phyloP scores from a whole-genome alignment of 2,329 filamentous ascomycete genomes.

The Arachnopeziza araneosa region DNA sequence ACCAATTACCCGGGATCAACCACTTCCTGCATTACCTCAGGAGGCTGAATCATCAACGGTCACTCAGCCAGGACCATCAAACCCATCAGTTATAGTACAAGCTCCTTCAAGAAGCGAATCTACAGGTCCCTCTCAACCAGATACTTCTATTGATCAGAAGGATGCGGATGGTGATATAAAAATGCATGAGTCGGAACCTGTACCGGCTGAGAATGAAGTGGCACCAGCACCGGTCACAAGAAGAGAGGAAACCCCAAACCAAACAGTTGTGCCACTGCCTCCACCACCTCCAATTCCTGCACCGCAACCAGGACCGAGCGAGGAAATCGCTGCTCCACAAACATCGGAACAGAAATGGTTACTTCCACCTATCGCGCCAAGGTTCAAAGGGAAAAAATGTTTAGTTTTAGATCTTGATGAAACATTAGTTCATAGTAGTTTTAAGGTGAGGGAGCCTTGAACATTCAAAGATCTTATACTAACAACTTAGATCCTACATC shows the following conservation, averaged over 20 bases:
- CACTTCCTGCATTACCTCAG: constrained; percentile 27
- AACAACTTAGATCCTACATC: constrained; percentile 72
- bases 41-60: constrained; percentile 15
- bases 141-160: constrained; percentile 11
- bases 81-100: constrained; percentile 23
- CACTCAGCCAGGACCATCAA: constrained; percentile 7
- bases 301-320: constrained; percentile 11
- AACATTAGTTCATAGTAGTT: constrained; percentile 95
- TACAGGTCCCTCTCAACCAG: constrained; percentile 7
- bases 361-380: constrained; percentile 73
- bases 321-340: constrained; percentile 19
- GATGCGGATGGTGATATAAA: constrained; percentile 23
- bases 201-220: constrained; percentile 20
- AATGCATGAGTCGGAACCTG: constrained; percentile 22
- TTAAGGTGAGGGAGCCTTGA: constrained; percentile 68
- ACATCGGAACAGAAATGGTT: constrained; percentile 40
- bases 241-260: constrained; percentile 18
- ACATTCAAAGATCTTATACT: constrained; percentile 1
- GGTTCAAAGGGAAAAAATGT: constrained; percentile 84
- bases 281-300: constrained; percentile 23
- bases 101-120: constrained; percentile 18
- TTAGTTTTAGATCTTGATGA: constrained; percentile 94
- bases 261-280: constrained; percentile 14
- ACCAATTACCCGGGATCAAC: constrained; percentile 23
- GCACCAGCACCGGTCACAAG: constrained; percentile 16